Evolutionary conservation across 805 yeast species (phyloP).

Genomic region (Starmerella floris): DNA sequence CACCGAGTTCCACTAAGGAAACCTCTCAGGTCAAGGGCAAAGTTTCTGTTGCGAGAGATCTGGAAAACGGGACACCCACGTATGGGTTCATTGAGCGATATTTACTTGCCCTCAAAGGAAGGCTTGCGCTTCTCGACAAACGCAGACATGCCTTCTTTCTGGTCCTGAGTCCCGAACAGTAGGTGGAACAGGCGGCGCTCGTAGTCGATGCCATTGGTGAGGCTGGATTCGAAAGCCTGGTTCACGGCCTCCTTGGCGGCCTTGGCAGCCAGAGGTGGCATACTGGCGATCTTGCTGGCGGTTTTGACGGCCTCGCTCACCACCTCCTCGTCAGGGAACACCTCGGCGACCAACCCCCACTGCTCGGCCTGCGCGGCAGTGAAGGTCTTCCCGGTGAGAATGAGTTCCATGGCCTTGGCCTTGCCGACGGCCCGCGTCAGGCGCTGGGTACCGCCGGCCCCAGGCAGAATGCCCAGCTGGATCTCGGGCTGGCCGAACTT

Average conservation of each 20-base stretch:
- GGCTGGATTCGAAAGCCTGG: slow-evolving; percentile 29
- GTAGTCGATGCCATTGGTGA: slow-evolving; percentile 31
- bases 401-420: slow-evolving; percentile 37
- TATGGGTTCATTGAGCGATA: too few relatives aligned
- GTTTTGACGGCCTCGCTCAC: slow-evolving; percentile 35
- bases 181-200: slow-evolving; percentile 37
- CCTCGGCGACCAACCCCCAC: slow-evolving; percentile 38
- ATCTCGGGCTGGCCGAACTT: slow-evolving; percentile 45
- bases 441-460: slow-evolving; percentile 43
- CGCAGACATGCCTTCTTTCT: slow-evolving; percentile 40
- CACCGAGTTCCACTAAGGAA: neutral
- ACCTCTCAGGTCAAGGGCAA: too few relatives aligned
- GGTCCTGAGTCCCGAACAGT: slow-evolving; percentile 36
- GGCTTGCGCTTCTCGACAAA: slow-evolving; percentile 37
- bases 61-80: too few relatives aligned
- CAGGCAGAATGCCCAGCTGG: slow-evolving; percentile 39
- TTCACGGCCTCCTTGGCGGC: slow-evolving; percentile 38
- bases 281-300: slow-evolving; percentile 33
- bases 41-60: too few relatives aligned
- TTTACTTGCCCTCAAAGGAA: slow-evolving; percentile 26
- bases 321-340: slow-evolving; percentile 31
- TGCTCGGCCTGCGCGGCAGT: slow-evolving; percentile 34
- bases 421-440: slow-evolving; percentile 38
- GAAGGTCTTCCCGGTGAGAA: slow-evolving; percentile 37
- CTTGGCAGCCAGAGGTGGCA: slow-evolving; percentile 34